A percentile compares a stretch with the other conserved stretches of the same genome.
Conservation (phyloP, 768 basidiomycete genomes). For the Collybia sordida region DNA sequence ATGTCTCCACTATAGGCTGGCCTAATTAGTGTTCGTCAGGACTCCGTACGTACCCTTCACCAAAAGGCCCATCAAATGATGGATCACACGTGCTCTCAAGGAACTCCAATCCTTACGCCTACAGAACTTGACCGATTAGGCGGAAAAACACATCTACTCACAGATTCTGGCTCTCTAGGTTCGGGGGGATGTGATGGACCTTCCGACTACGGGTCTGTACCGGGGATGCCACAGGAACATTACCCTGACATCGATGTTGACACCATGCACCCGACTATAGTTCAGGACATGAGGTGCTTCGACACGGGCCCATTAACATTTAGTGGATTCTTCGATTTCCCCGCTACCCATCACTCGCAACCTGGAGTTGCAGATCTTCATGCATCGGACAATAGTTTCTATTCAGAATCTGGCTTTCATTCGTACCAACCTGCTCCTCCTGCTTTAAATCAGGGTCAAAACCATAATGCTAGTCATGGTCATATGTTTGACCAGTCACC, state of each 20-base stretch:
- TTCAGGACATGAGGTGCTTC: constrained; percentile 40
- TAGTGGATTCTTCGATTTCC: constrained; percentile 26
- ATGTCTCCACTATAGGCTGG: background rate
- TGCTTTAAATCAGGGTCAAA: constrained; percentile 1
- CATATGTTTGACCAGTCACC: constrained; percentile 20
- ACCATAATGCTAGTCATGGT: background rate
- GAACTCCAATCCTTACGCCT: constrained; percentile 26
- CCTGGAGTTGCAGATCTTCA: constrained; percentile 7
- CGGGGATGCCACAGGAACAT: constrained; percentile 13
- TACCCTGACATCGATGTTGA: constrained; percentile 8
- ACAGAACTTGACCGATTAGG: constrained; percentile 55
- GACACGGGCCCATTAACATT: constrained; percentile 25
- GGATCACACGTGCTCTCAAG: constrained; percentile 24
- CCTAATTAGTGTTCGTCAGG: constrained; percentile 22
- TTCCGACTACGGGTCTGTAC: constrained; percentile 1
- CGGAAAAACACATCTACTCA: constrained; percentile 49
- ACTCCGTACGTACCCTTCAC: constrained; percentile 38
- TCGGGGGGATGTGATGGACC: background rate
- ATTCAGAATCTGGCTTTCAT: constrained; percentile 2
- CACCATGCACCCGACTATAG: constrained; percentile 50
- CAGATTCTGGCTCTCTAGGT: constrained; percentile 14
- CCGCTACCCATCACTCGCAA: constrained; percentile 2
- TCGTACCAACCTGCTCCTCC: constrained; percentile 8
- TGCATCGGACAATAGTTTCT: constrained; percentile 6
- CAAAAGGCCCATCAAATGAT: constrained; percentile 43